A percentile compares a stretch with the other conserved stretches of the same genome.
phyloP scores from a whole-genome alignment of 2,329 filamentous ascomycete species.

The Stagonosporopsis cucurbitacearum region DNA sequence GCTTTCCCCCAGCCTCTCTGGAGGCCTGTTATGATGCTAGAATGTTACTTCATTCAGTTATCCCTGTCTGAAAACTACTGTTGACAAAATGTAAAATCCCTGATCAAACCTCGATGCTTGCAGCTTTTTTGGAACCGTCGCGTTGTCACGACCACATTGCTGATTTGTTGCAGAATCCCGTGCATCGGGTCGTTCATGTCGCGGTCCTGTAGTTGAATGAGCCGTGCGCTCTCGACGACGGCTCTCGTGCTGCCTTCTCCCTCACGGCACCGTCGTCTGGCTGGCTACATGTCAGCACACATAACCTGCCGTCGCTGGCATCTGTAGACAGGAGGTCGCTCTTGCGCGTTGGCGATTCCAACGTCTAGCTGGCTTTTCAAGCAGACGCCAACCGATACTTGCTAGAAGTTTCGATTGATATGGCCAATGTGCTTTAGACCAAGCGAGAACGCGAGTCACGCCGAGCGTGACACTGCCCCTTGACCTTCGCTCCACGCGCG shows the following conservation, averaged over 20 bases:
- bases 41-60: conserved; percentile 17
- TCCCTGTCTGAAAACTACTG: conserved; percentile 18
- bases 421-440: conserved; percentile 25
- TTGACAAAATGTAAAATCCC: conserved; percentile 19
- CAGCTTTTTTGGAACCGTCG: background rate
- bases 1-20: no score
- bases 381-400: conserved; percentile 18
- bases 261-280: conserved; percentile 1
- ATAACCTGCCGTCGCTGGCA: conserved; percentile 25
- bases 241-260: background rate
- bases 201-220: background rate
- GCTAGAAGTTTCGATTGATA: conserved; percentile 33
- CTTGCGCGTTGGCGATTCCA: conserved; percentile 25
- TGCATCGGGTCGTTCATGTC: background rate
- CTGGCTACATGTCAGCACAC: conserved; percentile 20
- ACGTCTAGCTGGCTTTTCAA: conserved; percentile 18
- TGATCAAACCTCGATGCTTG: conserved; percentile 1
- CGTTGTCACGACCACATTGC: background rate
- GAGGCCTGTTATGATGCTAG: conserved; percentile 15
- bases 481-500: no score
- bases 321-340: conserved; percentile 17
- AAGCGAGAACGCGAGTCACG: no score
- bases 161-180: background rate
- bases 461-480: no score
- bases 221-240: conserved; percentile 9